Evolutionary conservation across 2,329 filamentous ascomycete genomes (phyloP).

Genomic region (Nothopassalora personata): DNA sequence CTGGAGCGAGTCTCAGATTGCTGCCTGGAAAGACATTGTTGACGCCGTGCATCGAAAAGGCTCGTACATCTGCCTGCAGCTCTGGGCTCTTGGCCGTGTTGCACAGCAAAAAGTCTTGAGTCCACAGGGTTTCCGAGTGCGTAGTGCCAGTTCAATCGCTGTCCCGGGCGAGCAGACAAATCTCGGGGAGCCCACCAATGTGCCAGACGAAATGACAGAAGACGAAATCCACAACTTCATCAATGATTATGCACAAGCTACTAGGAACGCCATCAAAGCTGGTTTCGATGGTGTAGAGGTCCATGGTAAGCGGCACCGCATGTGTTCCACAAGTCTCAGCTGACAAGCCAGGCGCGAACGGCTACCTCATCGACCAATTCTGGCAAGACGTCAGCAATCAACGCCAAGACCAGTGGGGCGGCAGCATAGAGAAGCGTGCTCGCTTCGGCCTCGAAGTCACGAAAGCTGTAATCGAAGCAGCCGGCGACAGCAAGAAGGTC

Average conservation of each 20-base stretch:
- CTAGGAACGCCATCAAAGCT: slow-evolving; percentile 41
- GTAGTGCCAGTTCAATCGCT: slow-evolving; percentile 30
- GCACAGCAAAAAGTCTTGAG: slow-evolving; percentile 38
- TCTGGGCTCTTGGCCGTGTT: slow-evolving; percentile 58
- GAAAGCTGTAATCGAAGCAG: slow-evolving; percentile 42
- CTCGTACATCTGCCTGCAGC: slow-evolving; percentile 56
- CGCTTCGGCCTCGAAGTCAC: slow-evolving; percentile 50
- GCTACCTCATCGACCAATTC: slow-evolving; percentile 61
- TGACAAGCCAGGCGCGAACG: slow-evolving; percentile 23
- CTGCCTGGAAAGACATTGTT: slow-evolving; percentile 56
- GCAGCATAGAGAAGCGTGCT: slow-evolving; percentile 44
- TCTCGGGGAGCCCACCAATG: slow-evolving; percentile 5
- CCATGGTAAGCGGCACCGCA: slow-evolving; percentile 28
- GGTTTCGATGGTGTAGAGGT: slow-evolving; percentile 57
- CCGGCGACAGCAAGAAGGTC: slow-evolving; percentile 45
- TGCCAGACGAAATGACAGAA: slow-evolving; percentile 32
- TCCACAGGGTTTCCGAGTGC: slow-evolving; percentile 29
- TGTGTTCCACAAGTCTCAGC: not conserved
- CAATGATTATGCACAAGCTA: slow-evolving; percentile 35
- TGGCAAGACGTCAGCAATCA: slow-evolving; percentile 52
- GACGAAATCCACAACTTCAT: slow-evolving; percentile 27
- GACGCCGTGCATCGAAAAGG: slow-evolving; percentile 60
- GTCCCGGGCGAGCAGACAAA: slow-evolving; percentile 26
- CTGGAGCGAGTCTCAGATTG: slow-evolving; percentile 52
- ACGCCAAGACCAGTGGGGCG: slow-evolving; percentile 44